Evolutionary conservation across 108 stramenopile species (phyloP).

Genomic region (Cyclotella atomus): DNA sequence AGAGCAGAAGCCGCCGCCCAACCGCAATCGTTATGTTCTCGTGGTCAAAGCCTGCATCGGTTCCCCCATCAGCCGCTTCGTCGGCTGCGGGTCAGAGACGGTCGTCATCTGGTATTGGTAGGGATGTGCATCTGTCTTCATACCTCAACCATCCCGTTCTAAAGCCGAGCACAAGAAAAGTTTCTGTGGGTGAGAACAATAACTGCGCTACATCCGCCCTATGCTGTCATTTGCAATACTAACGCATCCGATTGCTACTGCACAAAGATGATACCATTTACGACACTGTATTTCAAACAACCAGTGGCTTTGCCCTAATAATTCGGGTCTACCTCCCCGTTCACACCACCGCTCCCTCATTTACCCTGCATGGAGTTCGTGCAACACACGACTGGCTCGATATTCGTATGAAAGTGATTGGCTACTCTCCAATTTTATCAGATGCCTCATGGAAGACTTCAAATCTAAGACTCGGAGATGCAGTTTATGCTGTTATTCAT

Average conservation of each 20-base stretch:
- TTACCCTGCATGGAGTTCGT: constrained; percentile 82
- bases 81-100: constrained; percentile 1
- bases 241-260: no score
- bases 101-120: constrained; percentile 11
- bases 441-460: constrained; percentile 61
- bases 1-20: no score
- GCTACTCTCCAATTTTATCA: constrained; percentile 65
- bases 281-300: constrained; percentile 89
- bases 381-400: constrained; percentile 78
- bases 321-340: constrained; percentile 70
- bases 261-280: constrained; percentile 74
- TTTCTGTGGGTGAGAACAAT: constrained; percentile 72
- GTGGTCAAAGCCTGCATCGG: constrained; percentile 20
- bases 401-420: constrained; percentile 64
- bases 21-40: no score
- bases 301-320: constrained; percentile 68
- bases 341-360: constrained; percentile 44
- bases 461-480: constrained; percentile 61
- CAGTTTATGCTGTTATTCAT: constrained; percentile 76
- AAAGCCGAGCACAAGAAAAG: constrained; percentile 69
- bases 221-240: no score
- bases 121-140: constrained; percentile 67
- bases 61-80: neutral
- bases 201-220: no score
- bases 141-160: constrained; percentile 73